Evolutionary conservation across 2,329 filamentous ascomycete species (phyloP), one percentile per base, ranked within the genome.

Genomic region (Pseudogymnoascus sp.): DNA sequence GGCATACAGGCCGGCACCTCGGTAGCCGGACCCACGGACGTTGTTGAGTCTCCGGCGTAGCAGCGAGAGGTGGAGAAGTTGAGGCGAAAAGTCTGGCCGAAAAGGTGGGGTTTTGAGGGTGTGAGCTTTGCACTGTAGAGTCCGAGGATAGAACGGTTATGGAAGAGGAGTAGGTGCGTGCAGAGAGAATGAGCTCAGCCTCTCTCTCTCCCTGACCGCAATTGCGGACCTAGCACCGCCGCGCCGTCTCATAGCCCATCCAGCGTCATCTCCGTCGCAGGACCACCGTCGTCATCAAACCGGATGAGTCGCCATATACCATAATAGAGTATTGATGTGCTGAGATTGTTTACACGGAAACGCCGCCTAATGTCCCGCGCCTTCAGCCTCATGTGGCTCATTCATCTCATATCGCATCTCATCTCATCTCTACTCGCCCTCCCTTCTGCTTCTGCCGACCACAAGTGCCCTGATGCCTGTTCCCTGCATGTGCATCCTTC

Each of bases 301-400:
- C 42, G 18, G 18, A 6, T 46, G 42, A 46, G 42, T 46, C 42
- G 42, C 42, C 18, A 46, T 14, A 46, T 23, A 12, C 42, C 18
- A 46, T 11, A 42, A 46, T 46, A 23, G 42, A 46, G 42, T 46
- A 46, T 31, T 23, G 42, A 43, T 23, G 40, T 4, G 40, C 40
- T 9, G 12, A 23, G 18, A 14, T 46, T 23, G 42, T 46, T 23
- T 46, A 46, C 23, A 46, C 18, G 42, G 42, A 46, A 46, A 46
- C 42, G 42, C 42, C 42, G 42, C 42, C 18, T 14, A 46, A 46
- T 23, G 42, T 23, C 6, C 42, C 42, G 42, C 18, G 9, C 42
- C 42, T 46, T 46, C 42, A 46, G 42, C 42, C 42, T 46, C 42
- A 46, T 46, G 42, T 46, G 42, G 42, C 42, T 25, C 42, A 46